Evolutionary conservation across 176 grass and related monocot species (phyloP).

Genomic region (Metroxylon sagu): DNA sequence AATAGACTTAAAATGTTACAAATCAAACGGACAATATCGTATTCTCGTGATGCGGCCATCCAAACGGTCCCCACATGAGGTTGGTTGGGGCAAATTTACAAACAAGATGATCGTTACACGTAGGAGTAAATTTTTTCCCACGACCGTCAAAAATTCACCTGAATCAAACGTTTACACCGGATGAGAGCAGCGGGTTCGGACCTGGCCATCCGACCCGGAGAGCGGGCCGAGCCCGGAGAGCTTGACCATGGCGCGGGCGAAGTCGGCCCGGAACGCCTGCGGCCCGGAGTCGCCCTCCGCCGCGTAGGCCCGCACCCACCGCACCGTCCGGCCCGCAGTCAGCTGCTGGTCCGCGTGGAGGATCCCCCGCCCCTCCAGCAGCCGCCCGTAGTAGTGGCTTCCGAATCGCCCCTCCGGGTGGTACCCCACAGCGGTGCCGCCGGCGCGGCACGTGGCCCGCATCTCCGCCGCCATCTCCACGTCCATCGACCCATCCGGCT

Average conservation of each 20-base stretch:
- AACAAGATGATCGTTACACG: no score
- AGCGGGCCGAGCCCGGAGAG: slow-evolving; percentile 36
- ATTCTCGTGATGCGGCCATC: no score
- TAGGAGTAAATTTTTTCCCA: no score
- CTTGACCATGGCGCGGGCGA: slow-evolving; percentile 53
- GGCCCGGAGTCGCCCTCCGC: slow-evolving; percentile 19
- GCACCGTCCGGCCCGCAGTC: slow-evolving; percentile 51
- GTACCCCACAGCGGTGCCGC: slow-evolving; percentile 33
- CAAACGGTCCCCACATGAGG: no score
- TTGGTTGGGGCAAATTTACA: no score
- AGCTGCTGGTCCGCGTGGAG: slow-evolving; percentile 60
- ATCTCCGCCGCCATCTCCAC: slow-evolving; percentile 50
- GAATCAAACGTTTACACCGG: no score
- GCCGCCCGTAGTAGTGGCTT: slow-evolving; percentile 41
- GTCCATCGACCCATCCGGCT: slow-evolving; percentile 35
- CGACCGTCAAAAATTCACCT: no score
- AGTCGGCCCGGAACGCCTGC: slow-evolving; percentile 39
- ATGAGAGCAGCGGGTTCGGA: slow-evolving; percentile 27
- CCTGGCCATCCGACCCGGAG: slow-evolving; percentile 19
- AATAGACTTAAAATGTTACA: no score
- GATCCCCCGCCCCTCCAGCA: slow-evolving; percentile 35
- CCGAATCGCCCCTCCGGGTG: slow-evolving; percentile 37
- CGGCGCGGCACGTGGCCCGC: slow-evolving; percentile 24
- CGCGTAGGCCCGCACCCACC: slow-evolving; percentile 48
- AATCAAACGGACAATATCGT: no score